These are phyloP conservation scores for Setaria italica DNA, from an alignment of 202 grass and related monocot genomes.

Conservation along the genomic window DNA sequence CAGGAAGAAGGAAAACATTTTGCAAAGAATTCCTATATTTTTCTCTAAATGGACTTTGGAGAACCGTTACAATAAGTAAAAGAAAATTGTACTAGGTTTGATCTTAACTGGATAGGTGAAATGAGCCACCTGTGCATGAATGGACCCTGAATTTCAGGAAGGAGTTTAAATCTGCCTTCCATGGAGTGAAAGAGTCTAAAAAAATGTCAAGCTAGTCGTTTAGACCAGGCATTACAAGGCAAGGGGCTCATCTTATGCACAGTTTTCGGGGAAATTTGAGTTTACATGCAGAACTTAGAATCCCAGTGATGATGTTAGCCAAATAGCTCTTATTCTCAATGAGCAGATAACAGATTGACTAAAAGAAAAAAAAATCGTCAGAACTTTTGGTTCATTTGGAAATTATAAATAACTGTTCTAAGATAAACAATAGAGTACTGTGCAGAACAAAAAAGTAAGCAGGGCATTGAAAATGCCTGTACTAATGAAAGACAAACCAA, in stretches of 20 bases:
- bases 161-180: background rate
- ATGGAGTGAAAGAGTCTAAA: background rate
- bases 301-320: background rate
- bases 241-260: background rate
- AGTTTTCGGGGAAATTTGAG: background rate
- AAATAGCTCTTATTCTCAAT: background rate
- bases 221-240: background rate
- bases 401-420: background rate
- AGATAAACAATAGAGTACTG: background rate
- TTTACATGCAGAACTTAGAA: background rate
- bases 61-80: background rate
- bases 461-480: slow-evolving; percentile 1
- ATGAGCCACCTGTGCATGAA: background rate
- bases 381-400: slow-evolving; percentile 1
- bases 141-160: slow-evolving; percentile 5
- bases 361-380: background rate
- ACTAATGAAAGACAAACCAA: background rate
- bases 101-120: background rate
- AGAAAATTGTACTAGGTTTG: background rate
- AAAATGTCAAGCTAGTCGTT: background rate
- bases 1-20: background rate
- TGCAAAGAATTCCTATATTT: background rate
- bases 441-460: background rate
- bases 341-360: slow-evolving; percentile 13
- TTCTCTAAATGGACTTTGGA: background rate